phyloP scores from a whole-genome alignment of 768 basidiomycete species.

The Russula emetica region DNA sequence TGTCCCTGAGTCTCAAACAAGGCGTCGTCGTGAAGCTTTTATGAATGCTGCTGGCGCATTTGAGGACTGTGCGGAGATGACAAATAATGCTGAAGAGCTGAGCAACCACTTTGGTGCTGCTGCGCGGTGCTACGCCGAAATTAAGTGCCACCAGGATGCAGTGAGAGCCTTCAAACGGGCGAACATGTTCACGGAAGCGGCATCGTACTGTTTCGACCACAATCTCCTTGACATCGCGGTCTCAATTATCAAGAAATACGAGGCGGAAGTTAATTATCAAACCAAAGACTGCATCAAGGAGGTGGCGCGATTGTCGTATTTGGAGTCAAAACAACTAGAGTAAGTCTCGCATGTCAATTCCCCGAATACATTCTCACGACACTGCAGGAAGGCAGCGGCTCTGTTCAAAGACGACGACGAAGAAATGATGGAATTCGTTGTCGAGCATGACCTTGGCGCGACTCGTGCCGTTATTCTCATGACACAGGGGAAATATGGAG shows the following conservation, averaged over 20 bases:
- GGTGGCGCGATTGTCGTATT: constrained; percentile 11
- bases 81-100: neutral
- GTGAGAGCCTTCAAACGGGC: constrained; percentile 12
- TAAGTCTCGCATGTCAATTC: constrained; percentile 2
- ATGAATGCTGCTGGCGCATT: neutral
- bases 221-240: constrained; percentile 14
- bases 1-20: neutral
- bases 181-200: constrained; percentile 18
- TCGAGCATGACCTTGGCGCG: constrained; percentile 49
- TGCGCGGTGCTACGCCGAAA: constrained; percentile 17
- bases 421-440: constrained; percentile 51
- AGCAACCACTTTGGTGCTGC: constrained; percentile 2
- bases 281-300: constrained; percentile 23
- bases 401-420: constrained; percentile 53
- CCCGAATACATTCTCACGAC: neutral
- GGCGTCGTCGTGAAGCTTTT: constrained; percentile 13
- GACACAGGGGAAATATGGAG: constrained; percentile 39
- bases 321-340: constrained; percentile 13
- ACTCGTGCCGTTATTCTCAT: constrained; percentile 46
- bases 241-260: constrained; percentile 10
- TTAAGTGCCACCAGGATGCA: neutral
- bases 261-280: neutral
- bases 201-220: constrained; percentile 21
- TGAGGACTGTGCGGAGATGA: constrained; percentile 2
- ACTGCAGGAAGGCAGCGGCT: constrained; percentile 41